Evolutionary conservation across 2,329 filamentous ascomycete genomes (phyloP).

Genomic region (Neurospora crassa): DNA sequence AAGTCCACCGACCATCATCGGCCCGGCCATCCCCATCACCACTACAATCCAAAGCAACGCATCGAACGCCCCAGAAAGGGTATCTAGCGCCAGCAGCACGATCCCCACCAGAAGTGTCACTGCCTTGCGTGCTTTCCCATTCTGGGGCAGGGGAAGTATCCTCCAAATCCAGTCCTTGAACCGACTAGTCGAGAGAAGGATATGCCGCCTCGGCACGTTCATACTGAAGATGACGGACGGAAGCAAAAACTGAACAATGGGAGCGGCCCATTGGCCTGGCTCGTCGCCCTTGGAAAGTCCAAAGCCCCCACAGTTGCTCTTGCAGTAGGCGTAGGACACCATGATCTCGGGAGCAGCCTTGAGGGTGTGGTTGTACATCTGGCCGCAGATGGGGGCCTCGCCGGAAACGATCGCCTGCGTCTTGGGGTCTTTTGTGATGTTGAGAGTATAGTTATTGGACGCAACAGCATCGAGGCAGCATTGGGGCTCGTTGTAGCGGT

Average conservation of each 20-base stretch:
- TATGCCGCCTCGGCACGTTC: background rate
- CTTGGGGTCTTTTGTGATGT: background rate
- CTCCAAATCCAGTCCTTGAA: background rate
- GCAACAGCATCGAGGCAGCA: background rate
- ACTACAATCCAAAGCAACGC: background rate
- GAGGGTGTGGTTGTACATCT: background rate
- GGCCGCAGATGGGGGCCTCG: background rate
- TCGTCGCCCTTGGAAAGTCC: background rate
- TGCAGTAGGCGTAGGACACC: background rate
- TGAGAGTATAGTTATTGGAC: background rate
- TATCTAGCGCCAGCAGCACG: background rate
- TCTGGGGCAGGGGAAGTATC: background rate
- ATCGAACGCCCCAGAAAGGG: background rate
- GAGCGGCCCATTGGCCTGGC: background rate
- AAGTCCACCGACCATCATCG: background rate
- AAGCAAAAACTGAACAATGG: background rate
- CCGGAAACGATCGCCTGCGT: background rate
- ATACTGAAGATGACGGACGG: background rate
- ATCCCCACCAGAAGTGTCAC: background rate
- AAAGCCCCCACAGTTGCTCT: background rate
- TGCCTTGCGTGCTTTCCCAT: background rate
- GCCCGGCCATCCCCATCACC: background rate
- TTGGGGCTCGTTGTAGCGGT: background rate
- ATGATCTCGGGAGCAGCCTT: background rate
- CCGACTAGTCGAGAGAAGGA: background rate